phyloP scores from a whole-genome alignment of 441 rosid species.

The Corymbia citriodora region DNA sequence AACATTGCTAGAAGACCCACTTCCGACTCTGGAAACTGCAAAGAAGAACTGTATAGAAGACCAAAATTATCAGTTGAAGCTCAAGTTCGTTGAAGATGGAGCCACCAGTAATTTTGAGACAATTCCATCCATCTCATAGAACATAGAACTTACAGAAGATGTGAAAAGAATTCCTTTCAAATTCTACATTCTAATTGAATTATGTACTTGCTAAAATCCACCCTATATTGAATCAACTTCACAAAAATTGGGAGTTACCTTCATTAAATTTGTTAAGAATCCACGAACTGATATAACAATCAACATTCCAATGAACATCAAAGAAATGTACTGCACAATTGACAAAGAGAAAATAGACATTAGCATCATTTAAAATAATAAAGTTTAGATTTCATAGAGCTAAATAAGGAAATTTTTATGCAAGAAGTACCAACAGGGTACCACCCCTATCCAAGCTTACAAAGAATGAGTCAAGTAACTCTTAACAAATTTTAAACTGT shows the following conservation, averaged over 20 bases:
- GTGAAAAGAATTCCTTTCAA: neutral
- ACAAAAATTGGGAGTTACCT: conserved; percentile 42
- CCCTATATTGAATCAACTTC: neutral
- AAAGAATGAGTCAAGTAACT: neutral
- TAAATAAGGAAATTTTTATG: neutral
- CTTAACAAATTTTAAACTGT: neutral
- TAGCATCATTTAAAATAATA: neutral
- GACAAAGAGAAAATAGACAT: neutral
- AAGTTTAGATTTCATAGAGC: neutral
- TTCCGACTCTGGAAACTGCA: conserved; percentile 96
- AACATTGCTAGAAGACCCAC: conserved; percentile 99
- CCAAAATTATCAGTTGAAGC: conserved; percentile 20
- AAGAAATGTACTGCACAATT: conserved; percentile 77
- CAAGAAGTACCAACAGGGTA: neutral
- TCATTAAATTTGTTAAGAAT: conserved; percentile 93
- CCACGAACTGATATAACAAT: conserved; percentile 95
- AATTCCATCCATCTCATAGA: neutral
- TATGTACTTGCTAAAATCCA: neutral
- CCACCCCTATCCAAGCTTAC: neutral
- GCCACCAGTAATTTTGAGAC: neutral
- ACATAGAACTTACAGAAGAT: neutral
- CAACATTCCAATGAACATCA: conserved; percentile 92
- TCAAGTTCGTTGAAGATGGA: neutral
- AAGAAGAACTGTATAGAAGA: conserved; percentile 81
- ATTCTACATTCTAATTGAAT: neutral